phyloP scores from a whole-genome alignment of 352 stramenopile species.

The Globisporangium alternatum region DNA sequence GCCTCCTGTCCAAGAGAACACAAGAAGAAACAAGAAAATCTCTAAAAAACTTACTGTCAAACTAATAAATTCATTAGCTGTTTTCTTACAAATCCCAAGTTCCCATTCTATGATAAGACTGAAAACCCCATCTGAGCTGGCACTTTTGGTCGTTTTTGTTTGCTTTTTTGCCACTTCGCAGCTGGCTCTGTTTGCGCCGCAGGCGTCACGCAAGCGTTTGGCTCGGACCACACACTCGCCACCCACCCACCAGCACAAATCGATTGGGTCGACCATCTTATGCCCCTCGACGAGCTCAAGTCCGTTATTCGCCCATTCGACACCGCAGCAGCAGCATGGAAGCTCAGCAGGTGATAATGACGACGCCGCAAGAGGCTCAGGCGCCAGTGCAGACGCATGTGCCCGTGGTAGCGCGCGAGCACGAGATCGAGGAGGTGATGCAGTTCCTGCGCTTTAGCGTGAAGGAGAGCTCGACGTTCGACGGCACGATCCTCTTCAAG shows the following conservation, averaged over 20 bases:
- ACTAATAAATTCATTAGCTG: neutral
- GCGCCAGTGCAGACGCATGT: neutral
- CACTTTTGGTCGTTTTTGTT: neutral
- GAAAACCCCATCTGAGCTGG: neutral
- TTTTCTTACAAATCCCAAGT: neutral
- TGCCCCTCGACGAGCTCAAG: slow-evolving; percentile 1
- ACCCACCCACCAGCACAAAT: neutral
- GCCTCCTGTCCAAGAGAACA: neutral
- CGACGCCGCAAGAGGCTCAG: neutral
- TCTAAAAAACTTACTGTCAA: neutral
- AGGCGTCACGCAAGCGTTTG: neutral
- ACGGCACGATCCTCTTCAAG: slow-evolving; percentile 83
- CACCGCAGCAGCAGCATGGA: slow-evolving; percentile 8
- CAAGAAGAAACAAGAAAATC: too few species aligned
- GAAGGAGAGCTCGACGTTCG: slow-evolving; percentile 66
- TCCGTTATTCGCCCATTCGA: neutral
- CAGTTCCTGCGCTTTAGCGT: slow-evolving; percentile 83
- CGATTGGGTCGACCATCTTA: neutral
- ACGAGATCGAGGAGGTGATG: slow-evolving; percentile 87
- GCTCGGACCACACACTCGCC: neutral
- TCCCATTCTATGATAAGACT: neutral
- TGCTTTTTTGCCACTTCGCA: neutral
- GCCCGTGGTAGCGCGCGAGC: slow-evolving; percentile 29
- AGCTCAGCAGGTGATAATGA: slow-evolving; percentile 1
- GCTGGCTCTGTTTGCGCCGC: neutral